Base-by-base conservation (phyloP, 2,329 filamentous ascomycete genomes). In the Waltergamsia citrina region DNA sequence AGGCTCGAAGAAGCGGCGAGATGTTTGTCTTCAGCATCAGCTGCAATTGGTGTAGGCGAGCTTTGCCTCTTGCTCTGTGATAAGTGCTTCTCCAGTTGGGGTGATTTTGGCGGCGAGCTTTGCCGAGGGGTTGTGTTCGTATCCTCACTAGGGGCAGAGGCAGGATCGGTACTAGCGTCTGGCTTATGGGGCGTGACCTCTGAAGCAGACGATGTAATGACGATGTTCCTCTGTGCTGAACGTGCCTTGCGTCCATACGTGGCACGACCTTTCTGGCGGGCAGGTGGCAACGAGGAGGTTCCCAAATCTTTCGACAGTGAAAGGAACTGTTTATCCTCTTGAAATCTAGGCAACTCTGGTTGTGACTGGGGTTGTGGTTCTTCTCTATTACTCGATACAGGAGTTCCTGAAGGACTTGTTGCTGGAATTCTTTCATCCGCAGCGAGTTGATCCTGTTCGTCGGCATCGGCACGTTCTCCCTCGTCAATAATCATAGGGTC, bases 361-460 rank as follows among this genome's bases (percentile, higher is more conserved):
- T 57, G 57, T 4, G 50, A 46, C 6, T 43, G 46, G 5, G 36
- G 37, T 1, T 19, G 14, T 7, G 36, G 35, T 6, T 36, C 32
- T 10, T 45, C 47, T 9, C 36, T 39, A 7, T 45, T 47, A 10
- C 43, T 43, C n/a, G 53, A 43, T n/a, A n/a, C n/a, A 5, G 54
- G 39, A 6, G 52, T 50, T 22, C 47, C 44, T 2, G 51, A 40
- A n/a, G 57, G 57, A 23, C 57, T 60, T 18, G 57, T 60, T 29
- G 57, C 57, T 2, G 57, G 57, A 37, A 60, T 60, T 44, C 58
- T 54, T 28, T 57, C 56, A 3, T 56, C 53, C 2, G 41, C 29
- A 1, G 35, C 21, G 8, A 10, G 34, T n/a, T 37, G 32, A 18
- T 46, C 50, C 11, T 42, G 38, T 19, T 46, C 49, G 10, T 42